These are phyloP conservation scores for Trichoderma citrinoviride DNA, from an alignment of 2,329 filamentous ascomycete species.

Conservation along the genomic window DNA sequence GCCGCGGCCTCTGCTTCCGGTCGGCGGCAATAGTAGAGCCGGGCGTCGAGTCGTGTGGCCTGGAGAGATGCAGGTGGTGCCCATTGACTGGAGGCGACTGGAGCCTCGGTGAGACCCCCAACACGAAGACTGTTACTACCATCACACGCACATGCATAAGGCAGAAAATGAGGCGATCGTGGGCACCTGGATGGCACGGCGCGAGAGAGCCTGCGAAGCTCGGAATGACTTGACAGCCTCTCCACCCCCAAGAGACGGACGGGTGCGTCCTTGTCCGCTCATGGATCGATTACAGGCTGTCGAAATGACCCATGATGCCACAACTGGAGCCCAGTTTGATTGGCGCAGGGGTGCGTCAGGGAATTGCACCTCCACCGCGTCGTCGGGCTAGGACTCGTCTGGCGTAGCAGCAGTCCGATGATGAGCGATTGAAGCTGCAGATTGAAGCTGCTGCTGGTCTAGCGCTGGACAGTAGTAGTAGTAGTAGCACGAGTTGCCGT, in stretches of 20 bases:
- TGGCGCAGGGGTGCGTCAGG: slow-evolving; percentile 16
- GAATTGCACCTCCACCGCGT: slow-evolving; percentile 1
- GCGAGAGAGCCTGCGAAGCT: too few species aligned
- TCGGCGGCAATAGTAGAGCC: slow-evolving; percentile 12
- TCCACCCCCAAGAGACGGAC: too few species aligned
- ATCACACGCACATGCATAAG: not conserved
- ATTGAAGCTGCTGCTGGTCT: not conserved
- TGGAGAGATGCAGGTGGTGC: not conserved
- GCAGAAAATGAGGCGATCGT: too few species aligned
- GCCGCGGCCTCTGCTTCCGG: not conserved
- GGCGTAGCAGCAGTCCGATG: not conserved
- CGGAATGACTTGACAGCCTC: too few species aligned
- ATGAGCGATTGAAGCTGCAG: too few species aligned
- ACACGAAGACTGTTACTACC: too few species aligned
- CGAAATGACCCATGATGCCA: not conserved
- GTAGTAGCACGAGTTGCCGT: not conserved
- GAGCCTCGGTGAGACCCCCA: not conserved
- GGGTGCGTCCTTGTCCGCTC: not conserved
- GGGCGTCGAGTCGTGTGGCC: not conserved
- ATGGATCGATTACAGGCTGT: not conserved
- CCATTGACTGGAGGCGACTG: not conserved
- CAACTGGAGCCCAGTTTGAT: slow-evolving; percentile 11
- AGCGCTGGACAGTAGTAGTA: too few species aligned
- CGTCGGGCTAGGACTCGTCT: not conserved
- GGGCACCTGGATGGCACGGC: too few species aligned